Evolutionary conservation across 768 basidiomycete genomes (phyloP), one percentile per base, ranked within the genome.

Genomic region (Boletus insuetus): DNA sequence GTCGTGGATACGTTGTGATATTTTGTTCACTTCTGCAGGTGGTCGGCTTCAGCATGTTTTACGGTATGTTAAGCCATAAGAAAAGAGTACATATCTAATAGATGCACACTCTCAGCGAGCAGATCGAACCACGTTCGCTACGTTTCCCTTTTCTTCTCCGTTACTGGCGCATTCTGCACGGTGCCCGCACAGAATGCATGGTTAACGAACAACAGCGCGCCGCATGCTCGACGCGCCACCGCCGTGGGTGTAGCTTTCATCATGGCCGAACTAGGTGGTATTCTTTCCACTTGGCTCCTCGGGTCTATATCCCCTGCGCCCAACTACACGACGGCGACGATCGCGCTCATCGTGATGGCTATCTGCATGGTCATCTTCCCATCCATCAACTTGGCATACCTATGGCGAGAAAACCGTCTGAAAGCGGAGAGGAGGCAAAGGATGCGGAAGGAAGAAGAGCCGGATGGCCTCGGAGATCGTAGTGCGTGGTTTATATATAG

Each of bases 181-280:
- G 80, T 78, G 2, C 83, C 85, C 0, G 72, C 82, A 0, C 63
- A 82, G n/a, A 76, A 75, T 2, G 78, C 84, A 0, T 87, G 85
- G 85, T 69, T 75, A 47, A 76, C 83, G 16, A 86, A 86, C 68
- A 87, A 86, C 67, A 74, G 80, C 6, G 72, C 80, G 6, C 85
- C 85, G 0, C 77, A 83, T 56, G 69, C 73, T 22, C 73, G 82
- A 32, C 78, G 85, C 7, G 85, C 84, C 2, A 84, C 84, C 1
- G 74, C 78, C 24, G 75, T 86, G 46, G 84, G 82, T 12, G 70
- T 84, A n/a, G 73, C 75, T 1, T 81, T 82, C 54, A 81, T 79
- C 55, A 73, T 79, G 74, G 80, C 78, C 16, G 84, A 86, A 61
- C 68, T 73, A 0, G 83, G 83, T 2, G 82, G 82, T 3, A 84